These are phyloP conservation scores for Oehlia diaphana DNA, from an alignment of 192 early-diverging fungal species.

Conservation along the genomic window DNA sequence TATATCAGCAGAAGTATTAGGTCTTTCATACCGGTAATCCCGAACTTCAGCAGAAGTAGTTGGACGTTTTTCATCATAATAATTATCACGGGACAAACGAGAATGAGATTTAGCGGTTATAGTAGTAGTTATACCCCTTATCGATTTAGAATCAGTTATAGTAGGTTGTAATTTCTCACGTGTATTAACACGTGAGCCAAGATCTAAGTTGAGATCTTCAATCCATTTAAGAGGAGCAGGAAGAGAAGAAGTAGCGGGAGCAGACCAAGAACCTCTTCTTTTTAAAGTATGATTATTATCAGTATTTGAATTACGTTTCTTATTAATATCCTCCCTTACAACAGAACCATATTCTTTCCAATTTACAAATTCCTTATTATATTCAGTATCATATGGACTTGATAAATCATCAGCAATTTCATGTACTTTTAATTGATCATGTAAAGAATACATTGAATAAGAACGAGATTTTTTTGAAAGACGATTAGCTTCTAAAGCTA, in stretches of 20 bases:
- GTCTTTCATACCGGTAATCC: not conserved
- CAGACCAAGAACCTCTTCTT: constrained; percentile 27
- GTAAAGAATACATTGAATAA: constrained; percentile 25
- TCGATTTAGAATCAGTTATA: constrained; percentile 4
- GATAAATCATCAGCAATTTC: constrained; percentile 14
- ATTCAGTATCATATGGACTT: constrained; percentile 13
- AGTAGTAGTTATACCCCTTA: not conserved
- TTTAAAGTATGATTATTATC: not conserved
- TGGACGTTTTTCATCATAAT: not conserved
- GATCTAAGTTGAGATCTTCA: not conserved
- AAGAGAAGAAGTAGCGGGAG: not conserved
- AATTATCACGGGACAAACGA: not conserved
- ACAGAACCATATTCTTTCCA: constrained; percentile 19
- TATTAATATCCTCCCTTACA: constrained; percentile 9
- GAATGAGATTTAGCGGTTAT: not conserved
- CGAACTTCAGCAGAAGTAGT: not conserved
- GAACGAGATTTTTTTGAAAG: constrained; percentile 29
- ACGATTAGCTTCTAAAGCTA: constrained; percentile 22
- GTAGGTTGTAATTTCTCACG: constrained; percentile 12
- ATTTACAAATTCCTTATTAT: constrained; percentile 22
- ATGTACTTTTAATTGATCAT: constrained; percentile 19
- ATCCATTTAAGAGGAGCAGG: constrained; percentile 10
- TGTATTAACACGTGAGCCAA: not conserved
- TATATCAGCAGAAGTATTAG: not conserved
- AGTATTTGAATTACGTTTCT: not conserved